phyloP scores from a whole-genome alignment of 768 basidiomycete species.

The Pholiota microspora region DNA sequence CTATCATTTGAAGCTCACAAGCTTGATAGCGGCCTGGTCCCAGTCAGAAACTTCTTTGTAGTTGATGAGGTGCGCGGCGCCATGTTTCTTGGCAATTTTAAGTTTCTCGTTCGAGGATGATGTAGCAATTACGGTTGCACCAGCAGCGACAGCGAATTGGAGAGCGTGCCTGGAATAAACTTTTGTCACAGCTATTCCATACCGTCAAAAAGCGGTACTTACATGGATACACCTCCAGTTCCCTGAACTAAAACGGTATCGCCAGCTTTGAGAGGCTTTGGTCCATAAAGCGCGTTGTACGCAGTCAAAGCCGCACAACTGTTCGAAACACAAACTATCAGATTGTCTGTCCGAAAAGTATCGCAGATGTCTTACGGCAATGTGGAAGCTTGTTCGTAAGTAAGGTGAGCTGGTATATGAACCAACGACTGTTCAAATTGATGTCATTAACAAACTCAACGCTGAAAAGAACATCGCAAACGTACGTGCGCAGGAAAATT shows the following conservation, averaged over 20 bases:
- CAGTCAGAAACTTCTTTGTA: slow-evolving; percentile 57
- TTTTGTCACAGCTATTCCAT: background rate
- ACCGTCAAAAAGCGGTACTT: slow-evolving; percentile 6
- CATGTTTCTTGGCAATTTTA: slow-evolving; percentile 47
- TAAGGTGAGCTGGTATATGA: slow-evolving; percentile 51
- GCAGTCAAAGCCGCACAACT: slow-evolving; percentile 62
- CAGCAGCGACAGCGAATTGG: slow-evolving; percentile 60
- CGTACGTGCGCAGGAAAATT: slow-evolving; percentile 34
- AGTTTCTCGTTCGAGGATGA: slow-evolving; percentile 68
- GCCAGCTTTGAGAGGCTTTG: slow-evolving; percentile 50
- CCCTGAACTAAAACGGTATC: slow-evolving; percentile 57
- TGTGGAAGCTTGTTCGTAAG: slow-evolving; percentile 63
- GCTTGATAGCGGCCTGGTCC: slow-evolving; percentile 48
- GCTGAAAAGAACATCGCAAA: slow-evolving; percentile 24
- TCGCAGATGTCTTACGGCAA: slow-evolving; percentile 38
- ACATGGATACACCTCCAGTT: slow-evolving; percentile 59
- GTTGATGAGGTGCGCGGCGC: slow-evolving; percentile 59
- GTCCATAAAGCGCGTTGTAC: slow-evolving; percentile 56
- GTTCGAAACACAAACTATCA: background rate
- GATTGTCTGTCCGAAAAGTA: background rate
- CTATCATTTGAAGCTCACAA: slow-evolving; percentile 29
- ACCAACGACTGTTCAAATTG: slow-evolving; percentile 39
- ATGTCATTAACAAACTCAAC: background rate
- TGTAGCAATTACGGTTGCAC: slow-evolving; percentile 63
- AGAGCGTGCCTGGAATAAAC: slow-evolving; percentile 41